Evolutionary conservation across 2,329 filamentous ascomycete species (phyloP), one percentile per base, ranked within the genome.

Genomic region (Aspergillus fumigatiaffinis): DNA sequence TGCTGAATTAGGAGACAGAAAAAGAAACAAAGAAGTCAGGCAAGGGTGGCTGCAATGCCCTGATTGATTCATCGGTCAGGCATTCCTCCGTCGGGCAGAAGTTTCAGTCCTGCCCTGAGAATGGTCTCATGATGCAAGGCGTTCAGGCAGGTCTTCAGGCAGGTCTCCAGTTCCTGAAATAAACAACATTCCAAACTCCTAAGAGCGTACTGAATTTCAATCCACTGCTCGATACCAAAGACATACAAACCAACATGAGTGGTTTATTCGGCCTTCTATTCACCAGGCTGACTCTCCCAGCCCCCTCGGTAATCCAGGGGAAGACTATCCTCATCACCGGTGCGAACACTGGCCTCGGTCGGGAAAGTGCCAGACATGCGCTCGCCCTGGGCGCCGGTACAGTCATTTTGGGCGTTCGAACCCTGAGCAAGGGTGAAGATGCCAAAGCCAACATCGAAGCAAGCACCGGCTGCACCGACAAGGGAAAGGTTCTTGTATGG

Each of bases 321-420:
- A 49, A 55, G 21, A 58, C 56, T 17, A 44, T 62, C 49, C 51
- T 62, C 6, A 58, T 62, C 49, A 62, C 51, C 3, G 56, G 56
- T 20, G 50, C 32, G 1, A 58, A 58, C 44, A 58, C 56, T 2
- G 56, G 56, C n/a, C 73, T 82, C 1, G 80, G 80, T 12, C 68
- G 73, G 35, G 80, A 81, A 69, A 75, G 79, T n/a, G 76, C 78
- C 1, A 71, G 74, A 3, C 77, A 80, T 60, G 72, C 77, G 52
- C 71, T 75, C 2, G 63, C 68, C 1, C 71, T 80, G 14, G 70
- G 72, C 10, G 75, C 74, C 23, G 66, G 64, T 1, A 75, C 70
- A 12, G 64, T 82, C 41, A 79, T 82, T 55, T 67, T 82, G 28
- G 77, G 74, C 6, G 75, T 77, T 26, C 76, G 80, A 17, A 74